Evolutionary conservation across 352 stramenopile species (phyloP), one percentile per base, ranked within the genome.

Genomic region (Phytophthora podocarpi): DNA sequence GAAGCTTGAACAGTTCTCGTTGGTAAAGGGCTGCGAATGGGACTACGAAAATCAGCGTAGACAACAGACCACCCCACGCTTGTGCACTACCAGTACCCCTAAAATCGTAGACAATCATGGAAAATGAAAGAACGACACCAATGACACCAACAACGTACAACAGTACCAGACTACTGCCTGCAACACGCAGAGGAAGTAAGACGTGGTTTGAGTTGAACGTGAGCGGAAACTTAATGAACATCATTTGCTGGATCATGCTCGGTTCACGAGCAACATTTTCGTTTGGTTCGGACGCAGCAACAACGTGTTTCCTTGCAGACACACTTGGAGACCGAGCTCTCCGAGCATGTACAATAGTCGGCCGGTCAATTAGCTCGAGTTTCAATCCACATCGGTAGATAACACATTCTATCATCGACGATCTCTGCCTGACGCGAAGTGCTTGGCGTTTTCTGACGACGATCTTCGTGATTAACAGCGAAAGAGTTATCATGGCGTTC

Each of bases 401-500:
- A 4, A 64, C 67, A 45, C 56, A 75, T 15, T 72, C 31, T 20
- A 75, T 32, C 13, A 31, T 15, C 13, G 23, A 53, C 20, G 20
- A 56, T 8, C 43, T 57, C 18, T 21, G 36, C 2, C 32, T 37
- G 1, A 21, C 12, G 5, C 35, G 27, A 1, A 72, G 32, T 3
- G 40, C 23, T 24, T 23, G 16, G 3, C 61, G 52, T n/a, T 75
- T 72, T n/a, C 50, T 36, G 4, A 64, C 55, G 7, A 59, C 57
- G 31, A 72, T 65, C 31, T 72, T 72, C 2, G 41, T 40, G 23
- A 74, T 40, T 4, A 67, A 32, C 4, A 72, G 46, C 5, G 30
- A 45, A 15, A 74, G 62, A 5, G 65, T 78, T 21, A 72, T 26
- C 36, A 75, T 24, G 1, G 47, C 45, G 24, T 72, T 75, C 11